phyloP scores from a whole-genome alignment of 768 basidiomycete genomes.

The Podaxis rugospora region DNA sequence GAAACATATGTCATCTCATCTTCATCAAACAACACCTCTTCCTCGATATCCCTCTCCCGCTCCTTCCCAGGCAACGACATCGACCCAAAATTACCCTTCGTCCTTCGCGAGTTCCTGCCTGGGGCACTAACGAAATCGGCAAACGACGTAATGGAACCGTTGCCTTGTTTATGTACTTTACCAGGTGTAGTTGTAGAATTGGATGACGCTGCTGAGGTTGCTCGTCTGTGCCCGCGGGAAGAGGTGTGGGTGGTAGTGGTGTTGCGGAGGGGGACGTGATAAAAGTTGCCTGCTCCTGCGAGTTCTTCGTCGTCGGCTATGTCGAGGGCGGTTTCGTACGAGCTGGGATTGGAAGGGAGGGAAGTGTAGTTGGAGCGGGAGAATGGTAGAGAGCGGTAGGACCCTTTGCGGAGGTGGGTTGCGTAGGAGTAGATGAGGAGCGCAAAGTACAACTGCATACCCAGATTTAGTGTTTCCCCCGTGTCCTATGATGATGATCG shows the following conservation, averaged over 20 bases:
- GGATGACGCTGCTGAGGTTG: conserved; percentile 1
- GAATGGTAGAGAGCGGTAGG: conserved; percentile 77
- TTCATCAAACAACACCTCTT: conserved; percentile 63
- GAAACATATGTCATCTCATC: conserved; percentile 43
- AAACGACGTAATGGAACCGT: conserved; percentile 46
- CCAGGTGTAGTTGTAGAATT: conserved; percentile 1
- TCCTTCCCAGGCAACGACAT: conserved; percentile 21
- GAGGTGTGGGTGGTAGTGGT: conserved; percentile 31
- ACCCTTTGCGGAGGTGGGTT: conserved; percentile 84
- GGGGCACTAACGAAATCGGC: conserved; percentile 64
- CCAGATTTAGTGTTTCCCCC: neutral
- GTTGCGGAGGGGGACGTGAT: conserved; percentile 49
- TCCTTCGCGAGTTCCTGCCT: conserved; percentile 27
- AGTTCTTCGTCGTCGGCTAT: conserved; percentile 55
- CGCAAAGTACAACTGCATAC: conserved; percentile 80
- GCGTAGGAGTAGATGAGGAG: conserved; percentile 91
- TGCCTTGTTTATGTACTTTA: conserved; percentile 14
- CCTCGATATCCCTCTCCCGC: conserved; percentile 35
- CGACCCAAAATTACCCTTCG: conserved; percentile 18
- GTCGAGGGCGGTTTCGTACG: conserved; percentile 29
- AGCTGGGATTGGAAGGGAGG: conserved; percentile 21
- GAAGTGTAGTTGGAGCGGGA: conserved; percentile 37
- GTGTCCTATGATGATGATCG: neutral
- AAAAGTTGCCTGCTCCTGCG: conserved; percentile 64
- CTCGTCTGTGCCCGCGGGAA: conserved; percentile 31